Conservation (phyloP, 2,329 filamentous ascomycete genomes). For the Rugonectria rugulosa region DNA sequence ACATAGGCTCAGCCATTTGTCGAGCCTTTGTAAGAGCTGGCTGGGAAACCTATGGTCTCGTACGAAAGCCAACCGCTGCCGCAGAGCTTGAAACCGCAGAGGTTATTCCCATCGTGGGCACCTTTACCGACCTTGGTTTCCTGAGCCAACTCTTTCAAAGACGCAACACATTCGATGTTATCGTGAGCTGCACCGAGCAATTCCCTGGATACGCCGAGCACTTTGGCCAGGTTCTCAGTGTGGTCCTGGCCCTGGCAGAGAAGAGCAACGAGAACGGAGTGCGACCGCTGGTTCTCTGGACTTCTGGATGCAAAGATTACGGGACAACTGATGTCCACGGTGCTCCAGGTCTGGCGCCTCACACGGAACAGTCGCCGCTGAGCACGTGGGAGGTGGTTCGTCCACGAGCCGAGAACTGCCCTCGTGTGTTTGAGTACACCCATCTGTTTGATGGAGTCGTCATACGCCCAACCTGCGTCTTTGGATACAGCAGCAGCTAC, state of each 20-base stretch:
- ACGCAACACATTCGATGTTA: slow-evolving; percentile 47
- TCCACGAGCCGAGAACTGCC: slow-evolving; percentile 43
- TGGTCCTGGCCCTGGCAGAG: slow-evolving; percentile 45
- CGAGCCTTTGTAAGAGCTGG: slow-evolving; percentile 55
- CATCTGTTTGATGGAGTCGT: slow-evolving; percentile 53
- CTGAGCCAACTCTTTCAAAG: slow-evolving; percentile 37
- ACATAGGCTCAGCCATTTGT: slow-evolving; percentile 55
- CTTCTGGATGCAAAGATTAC: slow-evolving; percentile 60
- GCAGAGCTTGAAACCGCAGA: slow-evolving; percentile 44
- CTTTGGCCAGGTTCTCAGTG: slow-evolving; percentile 45
- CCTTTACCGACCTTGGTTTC: slow-evolving; percentile 43
- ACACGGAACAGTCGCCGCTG: slow-evolving; percentile 52
- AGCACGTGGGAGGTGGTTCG: slow-evolving; percentile 37
- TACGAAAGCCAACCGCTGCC: slow-evolving; percentile 45
- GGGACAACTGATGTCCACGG: slow-evolving; percentile 47
- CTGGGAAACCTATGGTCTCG: slow-evolving; percentile 54
- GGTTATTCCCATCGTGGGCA: slow-evolving; percentile 50
- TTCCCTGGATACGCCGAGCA: slow-evolving; percentile 49
- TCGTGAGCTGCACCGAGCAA: slow-evolving; percentile 53
- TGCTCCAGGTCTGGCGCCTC: slow-evolving; percentile 45
- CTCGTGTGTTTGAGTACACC: slow-evolving; percentile 43
- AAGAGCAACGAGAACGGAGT: slow-evolving; percentile 44
- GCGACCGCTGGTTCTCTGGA: slow-evolving; percentile 53
- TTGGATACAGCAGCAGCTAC: slow-evolving; percentile 54
- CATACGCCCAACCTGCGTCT: slow-evolving; percentile 56